Evolutionary conservation across 768 basidiomycete genomes (phyloP), one percentile per base, ranked within the genome.

Genomic region (Lenzites betulinus): DNA sequence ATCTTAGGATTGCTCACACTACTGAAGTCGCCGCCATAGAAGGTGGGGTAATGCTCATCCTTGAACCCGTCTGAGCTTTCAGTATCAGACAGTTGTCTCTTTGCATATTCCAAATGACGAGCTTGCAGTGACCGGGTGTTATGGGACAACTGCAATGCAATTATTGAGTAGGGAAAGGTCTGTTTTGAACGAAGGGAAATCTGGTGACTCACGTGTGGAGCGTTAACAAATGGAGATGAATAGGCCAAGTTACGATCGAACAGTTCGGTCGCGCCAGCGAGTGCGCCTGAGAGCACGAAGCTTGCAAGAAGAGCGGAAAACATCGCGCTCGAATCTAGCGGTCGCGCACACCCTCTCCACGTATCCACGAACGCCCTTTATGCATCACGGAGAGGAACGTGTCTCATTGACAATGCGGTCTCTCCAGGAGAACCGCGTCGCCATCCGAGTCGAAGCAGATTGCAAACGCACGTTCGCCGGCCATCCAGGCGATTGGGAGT

Each of bases 21-120:
- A 59, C 76, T 76, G 66, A 82, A 80, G 54, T 83, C 79, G 15
- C 71, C 72, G 4, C 80, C 79, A 51, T 79, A 81, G 65, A 81
- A 83, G 9, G 78, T 77, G 1, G 78, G 76, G 66, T 83, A 83
- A 55, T 77, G 77, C 15, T 75, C 71, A 63, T 83, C 80, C 20
- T 67, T 69, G 64, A 81, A 82, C 18, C 64, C 61, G 7, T 54
- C 30, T 7, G 42, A 51, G 73, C 73, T 7, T 67, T 71, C 7
- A 63, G 69, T 62, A 18, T 51, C 51, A 7, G 51, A 38, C 22
- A 51, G 51, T 20, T 80, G 78, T 35, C 81, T 70, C 54, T 60
- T 55, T 25, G 35, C 55, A 35, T 36, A 25, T 36, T 36, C 49
- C 18, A 56, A 61, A 64, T 77, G 75, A 22, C 76, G 75, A n/a